phyloP scores from a whole-genome alignment of 2,329 filamentous ascomycete genomes.

The Fusarium algeriense region DNA sequence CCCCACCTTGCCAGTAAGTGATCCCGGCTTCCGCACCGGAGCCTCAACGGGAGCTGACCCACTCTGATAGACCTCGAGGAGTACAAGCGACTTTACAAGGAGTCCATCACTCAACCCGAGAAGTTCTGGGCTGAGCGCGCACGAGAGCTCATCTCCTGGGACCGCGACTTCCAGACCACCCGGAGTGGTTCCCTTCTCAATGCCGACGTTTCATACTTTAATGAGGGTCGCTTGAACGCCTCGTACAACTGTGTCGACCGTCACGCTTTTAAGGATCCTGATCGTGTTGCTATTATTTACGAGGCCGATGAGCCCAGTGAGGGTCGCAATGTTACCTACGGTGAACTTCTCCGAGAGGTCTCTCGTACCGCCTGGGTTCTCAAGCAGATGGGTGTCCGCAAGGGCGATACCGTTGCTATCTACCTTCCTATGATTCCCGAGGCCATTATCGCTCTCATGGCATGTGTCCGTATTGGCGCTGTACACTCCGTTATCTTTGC shows the following conservation, averaged over 20 bases:
- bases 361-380: constrained; percentile 88
- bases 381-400: constrained; percentile 95
- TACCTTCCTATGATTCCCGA: constrained; percentile 99
- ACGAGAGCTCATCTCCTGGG: constrained; percentile 90
- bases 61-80: constrained; percentile 68
- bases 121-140: constrained; percentile 91
- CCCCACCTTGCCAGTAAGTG: constrained; percentile 74
- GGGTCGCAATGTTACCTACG: constrained; percentile 91
- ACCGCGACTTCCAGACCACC: constrained; percentile 91
- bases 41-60: constrained; percentile 46
- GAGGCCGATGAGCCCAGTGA: constrained; percentile 92
- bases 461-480: constrained; percentile 91
- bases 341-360: constrained; percentile 92
- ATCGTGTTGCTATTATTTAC: constrained; percentile 97
- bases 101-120: constrained; percentile 91
- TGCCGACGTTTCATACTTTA: constrained; percentile 94
- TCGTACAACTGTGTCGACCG: constrained; percentile 98
- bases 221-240: constrained; percentile 93
- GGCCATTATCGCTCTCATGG: constrained; percentile 89
- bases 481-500: constrained; percentile 98
- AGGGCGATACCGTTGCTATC: constrained; percentile 96
- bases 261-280: constrained; percentile 92
- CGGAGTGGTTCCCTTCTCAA: constrained; percentile 79
- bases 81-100: constrained; percentile 76
- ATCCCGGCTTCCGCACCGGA: constrained; percentile 37